Percentiles rank a stretch among this genome's conserved stretches.
Conservation (phyloP, 129 eudicot species). For the Erigeron canadensis region DNA sequence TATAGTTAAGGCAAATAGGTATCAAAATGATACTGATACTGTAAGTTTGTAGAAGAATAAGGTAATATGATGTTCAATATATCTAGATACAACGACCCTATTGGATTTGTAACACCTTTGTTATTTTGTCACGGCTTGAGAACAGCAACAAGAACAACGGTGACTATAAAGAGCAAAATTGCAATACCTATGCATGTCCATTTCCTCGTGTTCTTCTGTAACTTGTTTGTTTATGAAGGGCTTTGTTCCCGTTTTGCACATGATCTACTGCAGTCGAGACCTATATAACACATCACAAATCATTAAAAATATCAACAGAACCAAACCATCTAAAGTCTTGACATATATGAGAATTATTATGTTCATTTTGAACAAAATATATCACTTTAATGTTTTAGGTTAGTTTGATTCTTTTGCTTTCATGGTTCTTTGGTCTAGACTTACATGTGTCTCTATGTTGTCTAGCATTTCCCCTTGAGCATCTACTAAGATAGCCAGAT, state of each 20-base stretch:
- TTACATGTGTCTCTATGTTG: conserved; percentile 90
- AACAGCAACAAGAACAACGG: no score
- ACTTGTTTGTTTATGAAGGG: conserved; percentile 62
- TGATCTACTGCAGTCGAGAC: conserved; percentile 87
- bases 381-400: background rate
- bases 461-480: conserved; percentile 89
- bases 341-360: background rate
- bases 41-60: no score
- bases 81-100: background rate
- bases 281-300: conserved; percentile 31
- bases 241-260: conserved; percentile 68
- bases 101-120: no score
- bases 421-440: background rate
- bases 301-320: background rate
- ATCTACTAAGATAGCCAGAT: conserved; percentile 90
- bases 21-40: no score
- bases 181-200: conserved; percentile 46
- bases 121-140: no score
- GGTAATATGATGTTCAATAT: no score
- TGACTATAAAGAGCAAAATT: no score
- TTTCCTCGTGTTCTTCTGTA: conserved; percentile 70
- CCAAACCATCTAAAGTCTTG: background rate
- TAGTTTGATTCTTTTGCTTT: background rate
- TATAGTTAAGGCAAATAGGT: no score
- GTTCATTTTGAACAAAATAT: background rate